These are phyloP conservation scores for Nitzschia inconspicua DNA, from an alignment of 108 stramenopile genomes.

Conservation along the genomic window DNA sequence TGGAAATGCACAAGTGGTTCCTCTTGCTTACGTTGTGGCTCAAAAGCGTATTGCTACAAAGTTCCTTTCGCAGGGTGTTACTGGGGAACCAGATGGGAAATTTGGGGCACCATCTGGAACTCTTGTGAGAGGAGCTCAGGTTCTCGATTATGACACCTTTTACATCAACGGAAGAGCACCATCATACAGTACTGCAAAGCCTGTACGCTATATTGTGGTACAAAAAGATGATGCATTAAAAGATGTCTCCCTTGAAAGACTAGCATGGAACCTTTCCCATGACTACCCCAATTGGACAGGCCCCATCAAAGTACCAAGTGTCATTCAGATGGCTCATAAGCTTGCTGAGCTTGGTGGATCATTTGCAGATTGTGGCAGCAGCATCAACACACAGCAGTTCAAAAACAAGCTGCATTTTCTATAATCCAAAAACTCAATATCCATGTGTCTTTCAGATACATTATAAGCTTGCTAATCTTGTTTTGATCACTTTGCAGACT, in stretches of 20 bases:
- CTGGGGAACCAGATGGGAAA: constrained; percentile 35
- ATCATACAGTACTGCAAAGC: constrained; percentile 56
- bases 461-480: no score
- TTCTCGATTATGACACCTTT: constrained; percentile 46
- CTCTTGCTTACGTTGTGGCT: constrained; percentile 54
- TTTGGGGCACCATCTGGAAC: constrained; percentile 52
- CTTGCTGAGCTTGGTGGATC: constrained; percentile 63
- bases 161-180: constrained; percentile 65
- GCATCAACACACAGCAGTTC: constrained; percentile 36
- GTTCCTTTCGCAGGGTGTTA: constrained; percentile 35
- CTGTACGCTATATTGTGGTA: constrained; percentile 50
- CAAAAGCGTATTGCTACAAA: constrained; percentile 70
- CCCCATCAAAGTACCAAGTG: constrained; percentile 61
- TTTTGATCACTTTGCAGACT: no score
- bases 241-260: constrained; percentile 26
- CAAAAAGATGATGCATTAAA: constrained; percentile 36
- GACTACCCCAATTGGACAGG: constrained; percentile 72
- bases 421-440: no score
- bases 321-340: constrained; percentile 60
- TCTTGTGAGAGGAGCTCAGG: constrained; percentile 49
- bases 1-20: constrained; percentile 23
- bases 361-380: constrained; percentile 45
- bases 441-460: no score
- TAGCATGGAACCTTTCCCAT: constrained; percentile 60
- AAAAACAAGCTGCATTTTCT: constrained; percentile 52